Conservation (phyloP, 495 filamentous ascomycete genomes). For the Annulohypoxylon maeteangense region DNA sequence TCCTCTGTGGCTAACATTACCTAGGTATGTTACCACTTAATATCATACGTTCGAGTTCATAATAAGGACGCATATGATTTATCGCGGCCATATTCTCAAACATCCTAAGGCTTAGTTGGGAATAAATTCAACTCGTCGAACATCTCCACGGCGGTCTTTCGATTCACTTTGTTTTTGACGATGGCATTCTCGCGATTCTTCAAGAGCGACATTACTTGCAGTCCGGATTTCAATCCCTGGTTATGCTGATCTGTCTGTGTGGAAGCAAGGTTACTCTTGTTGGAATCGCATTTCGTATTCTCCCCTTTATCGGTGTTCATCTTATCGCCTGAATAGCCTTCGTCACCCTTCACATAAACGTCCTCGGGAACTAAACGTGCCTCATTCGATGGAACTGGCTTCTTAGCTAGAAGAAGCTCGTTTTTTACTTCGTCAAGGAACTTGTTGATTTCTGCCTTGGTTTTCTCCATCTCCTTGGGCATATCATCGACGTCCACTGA, state of each 20-base stretch:
- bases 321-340: not conserved
- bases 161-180: constrained; percentile 1
- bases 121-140: not conserved
- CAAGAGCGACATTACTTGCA: constrained; percentile 2
- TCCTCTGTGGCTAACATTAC: not conserved
- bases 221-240: not conserved
- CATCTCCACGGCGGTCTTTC: constrained; percentile 12
- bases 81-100: not conserved
- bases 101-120: not conserved
- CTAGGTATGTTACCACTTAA: not conserved
- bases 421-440: constrained; percentile 15
- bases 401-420: not conserved
- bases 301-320: constrained; percentile 8
- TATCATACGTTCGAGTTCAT: not conserved
- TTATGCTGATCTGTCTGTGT: not conserved
- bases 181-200: not conserved
- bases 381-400: not conserved
- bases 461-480: constrained; percentile 4
- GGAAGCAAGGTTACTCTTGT: not conserved
- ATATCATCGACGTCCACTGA: not conserved
- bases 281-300: not conserved
- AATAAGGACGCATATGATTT: not conserved
- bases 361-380: too few relatives aligned
- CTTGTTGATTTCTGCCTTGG: constrained; percentile 9
- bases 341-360: not conserved